A percentile compares a stretch with the other conserved stretches of the same genome.
Conservation (phyloP, 768 basidiomycete species). For the Amanita thiersii region DNA sequence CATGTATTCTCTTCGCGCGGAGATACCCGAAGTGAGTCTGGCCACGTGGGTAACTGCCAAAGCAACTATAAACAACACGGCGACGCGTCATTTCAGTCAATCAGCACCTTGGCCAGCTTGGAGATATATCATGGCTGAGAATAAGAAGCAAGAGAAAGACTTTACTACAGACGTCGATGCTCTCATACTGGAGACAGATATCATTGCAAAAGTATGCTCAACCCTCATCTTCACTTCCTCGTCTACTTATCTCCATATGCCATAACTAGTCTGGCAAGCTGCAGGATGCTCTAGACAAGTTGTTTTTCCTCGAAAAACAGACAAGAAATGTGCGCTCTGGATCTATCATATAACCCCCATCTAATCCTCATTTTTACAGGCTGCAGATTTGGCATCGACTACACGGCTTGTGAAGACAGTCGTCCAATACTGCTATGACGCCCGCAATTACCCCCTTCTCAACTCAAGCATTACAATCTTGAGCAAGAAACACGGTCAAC, state of each 20-base stretch:
- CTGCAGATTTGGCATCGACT: constrained; percentile 90
- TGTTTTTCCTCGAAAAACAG: constrained; percentile 88
- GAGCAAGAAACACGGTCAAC: constrained; percentile 95
- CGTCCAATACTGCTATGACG: constrained; percentile 63
- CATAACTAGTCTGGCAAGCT: constrained; percentile 80
- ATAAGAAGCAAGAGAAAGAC: constrained; percentile 82
- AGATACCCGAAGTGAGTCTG: too few relatives aligned
- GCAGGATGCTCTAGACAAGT: constrained; percentile 83
- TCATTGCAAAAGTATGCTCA: constrained; percentile 59
- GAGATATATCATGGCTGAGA: constrained; percentile 61
- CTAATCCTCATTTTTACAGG: constrained; percentile 36
- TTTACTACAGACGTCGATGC: constrained; percentile 77
- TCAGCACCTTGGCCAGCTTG: constrained; percentile 27
- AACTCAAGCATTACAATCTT: constrained; percentile 62
- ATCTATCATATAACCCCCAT: background rate
- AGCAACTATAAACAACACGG: constrained; percentile 38
- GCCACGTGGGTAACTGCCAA: constrained; percentile 10
- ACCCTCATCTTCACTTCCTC: constrained; percentile 10
- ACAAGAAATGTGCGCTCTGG: constrained; percentile 71
- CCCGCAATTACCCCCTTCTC: constrained; percentile 59
- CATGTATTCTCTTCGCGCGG: background rate
- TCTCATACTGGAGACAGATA: constrained; percentile 59
- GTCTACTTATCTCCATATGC: constrained; percentile 10
- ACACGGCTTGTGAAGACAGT: constrained; percentile 74
- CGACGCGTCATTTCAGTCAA: constrained; percentile 54